Percentiles rank a stretch among this genome's conserved stretches.
Conservation (phyloP, 2,329 filamentous ascomycete genomes). For the Kalaharituber pfeilii region DNA sequence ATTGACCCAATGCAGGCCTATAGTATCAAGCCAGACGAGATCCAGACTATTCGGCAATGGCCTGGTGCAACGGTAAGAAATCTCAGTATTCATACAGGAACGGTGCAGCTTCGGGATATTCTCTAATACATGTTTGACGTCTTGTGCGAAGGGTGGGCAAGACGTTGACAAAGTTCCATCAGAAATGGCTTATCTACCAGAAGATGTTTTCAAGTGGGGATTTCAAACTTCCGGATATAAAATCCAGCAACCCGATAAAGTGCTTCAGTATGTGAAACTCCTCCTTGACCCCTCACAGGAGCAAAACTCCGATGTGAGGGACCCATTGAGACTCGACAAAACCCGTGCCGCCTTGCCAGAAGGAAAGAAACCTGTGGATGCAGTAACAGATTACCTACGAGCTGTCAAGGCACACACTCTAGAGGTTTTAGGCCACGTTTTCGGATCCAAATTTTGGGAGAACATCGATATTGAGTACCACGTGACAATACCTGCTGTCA, state of each 20-base stretch:
- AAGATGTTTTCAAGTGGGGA: neutral
- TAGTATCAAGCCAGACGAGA: neutral
- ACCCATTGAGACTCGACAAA: slow-evolving; percentile 1
- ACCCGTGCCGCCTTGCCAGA: neutral
- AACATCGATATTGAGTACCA: slow-evolving; percentile 42
- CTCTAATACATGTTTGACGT: neutral
- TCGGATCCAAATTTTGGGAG: neutral
- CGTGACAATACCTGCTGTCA: slow-evolving; percentile 62
- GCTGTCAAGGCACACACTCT: neutral
- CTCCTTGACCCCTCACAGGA: neutral
- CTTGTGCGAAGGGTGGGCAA: neutral
- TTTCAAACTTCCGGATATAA: neutral
- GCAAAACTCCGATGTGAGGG: too few relatives aligned
- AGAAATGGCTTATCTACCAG: neutral
- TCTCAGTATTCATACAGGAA: too few relatives aligned
- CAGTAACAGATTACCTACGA: neutral
- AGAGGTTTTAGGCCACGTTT: neutral
- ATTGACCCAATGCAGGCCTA: too few relatives aligned
- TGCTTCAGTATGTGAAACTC: neutral
- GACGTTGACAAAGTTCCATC: neutral
- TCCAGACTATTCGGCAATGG: neutral
- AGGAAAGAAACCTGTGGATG: slow-evolving; percentile 7
- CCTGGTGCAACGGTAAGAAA: neutral
- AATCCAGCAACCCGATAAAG: too few relatives aligned
- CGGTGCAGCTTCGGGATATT: too few relatives aligned